Conservation (phyloP, 2,329 filamentous ascomycete genomes). For the Pyricularia sp. region DNA sequence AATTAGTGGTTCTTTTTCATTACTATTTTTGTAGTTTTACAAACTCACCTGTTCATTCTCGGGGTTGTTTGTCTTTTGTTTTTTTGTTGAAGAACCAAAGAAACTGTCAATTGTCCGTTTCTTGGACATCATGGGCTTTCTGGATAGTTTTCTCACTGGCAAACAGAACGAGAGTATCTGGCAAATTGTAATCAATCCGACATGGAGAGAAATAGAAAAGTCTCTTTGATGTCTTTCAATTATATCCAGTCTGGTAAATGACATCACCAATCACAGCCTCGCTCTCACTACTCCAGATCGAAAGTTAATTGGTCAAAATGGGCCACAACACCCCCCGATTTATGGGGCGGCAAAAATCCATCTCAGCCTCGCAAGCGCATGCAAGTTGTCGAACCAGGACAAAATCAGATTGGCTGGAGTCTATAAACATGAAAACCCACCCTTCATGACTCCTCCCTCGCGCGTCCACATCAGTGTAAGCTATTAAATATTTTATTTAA, state of each 20-base stretch:
- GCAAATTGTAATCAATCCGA: neutral
- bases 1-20: neutral
- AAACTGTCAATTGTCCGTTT: constrained; percentile 63
- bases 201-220: neutral
- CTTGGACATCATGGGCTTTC: constrained; percentile 20
- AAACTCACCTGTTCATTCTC: constrained; percentile 4
- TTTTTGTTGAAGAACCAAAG: constrained; percentile 44
- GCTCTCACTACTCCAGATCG: neutral
- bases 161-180: neutral
- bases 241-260: neutral
- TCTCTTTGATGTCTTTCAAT: neutral
- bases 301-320: neutral
- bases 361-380: neutral
- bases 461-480: neutral
- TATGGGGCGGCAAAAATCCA: neutral
- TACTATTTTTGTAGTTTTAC: constrained; percentile 9
- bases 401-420: neutral
- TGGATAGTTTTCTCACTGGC: neutral
- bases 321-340: neutral
- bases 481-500: neutral
- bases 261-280: neutral
- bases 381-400: neutral
- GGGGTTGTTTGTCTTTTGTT: constrained; percentile 16
- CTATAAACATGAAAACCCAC: neutral
- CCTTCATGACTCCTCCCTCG: neutral